Evolutionary conservation across 1,284 basidiomycete genomes (phyloP), one percentile per base, ranked within the genome.

Genomic region (Mycena sp.): DNA sequence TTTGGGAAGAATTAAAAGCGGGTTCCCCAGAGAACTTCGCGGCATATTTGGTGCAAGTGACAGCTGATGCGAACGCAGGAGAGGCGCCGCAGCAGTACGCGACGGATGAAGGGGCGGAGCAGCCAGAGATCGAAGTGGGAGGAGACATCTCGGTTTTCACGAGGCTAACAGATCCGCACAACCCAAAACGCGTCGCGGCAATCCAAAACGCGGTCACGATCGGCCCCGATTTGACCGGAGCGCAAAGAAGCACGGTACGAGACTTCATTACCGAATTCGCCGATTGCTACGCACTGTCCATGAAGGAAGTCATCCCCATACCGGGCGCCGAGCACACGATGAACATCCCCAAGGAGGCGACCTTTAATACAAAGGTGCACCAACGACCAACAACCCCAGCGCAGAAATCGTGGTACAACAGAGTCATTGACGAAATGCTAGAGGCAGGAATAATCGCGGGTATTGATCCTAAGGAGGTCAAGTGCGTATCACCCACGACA

Each of bases 281-380:
- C 2, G 75, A 75, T 50, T 68, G 67, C 49, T 77, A 73, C 56
- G 73, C 73, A 6, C 61, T 76, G 21, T 71, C 72, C 1, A 64
- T 77, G 40, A 69, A 69, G 49, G 71, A 76, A 52, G 74, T 76
- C 2, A 16, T 61, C n/a, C 72, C 72, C 0, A 69, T 58, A 0
- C 56, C 46, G 0, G 46, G 56, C 0, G 48, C 71, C 5, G 57
- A 53, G 11, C 73, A 74, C 58, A 62, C 50, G 11, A 54, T 74
- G 25, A 67, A 74, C 56, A 68, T 74, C 11, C 68, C 67, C 0
- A 46, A 48, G 1, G 68, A 63, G 14, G n/a, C 67, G 10, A 69
- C n/a, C 3, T 75, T 76, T 55, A 46, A 49, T 9, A 70, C 67
- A 0, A 72, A 73, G 48, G 64, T 74, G 0, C 35, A 69, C 28